A percentile compares a stretch with the other conserved stretches of the same genome.
phyloP scores from a whole-genome alignment of 495 filamentous ascomycete species.

The Aspergillus mulundensis region DNA sequence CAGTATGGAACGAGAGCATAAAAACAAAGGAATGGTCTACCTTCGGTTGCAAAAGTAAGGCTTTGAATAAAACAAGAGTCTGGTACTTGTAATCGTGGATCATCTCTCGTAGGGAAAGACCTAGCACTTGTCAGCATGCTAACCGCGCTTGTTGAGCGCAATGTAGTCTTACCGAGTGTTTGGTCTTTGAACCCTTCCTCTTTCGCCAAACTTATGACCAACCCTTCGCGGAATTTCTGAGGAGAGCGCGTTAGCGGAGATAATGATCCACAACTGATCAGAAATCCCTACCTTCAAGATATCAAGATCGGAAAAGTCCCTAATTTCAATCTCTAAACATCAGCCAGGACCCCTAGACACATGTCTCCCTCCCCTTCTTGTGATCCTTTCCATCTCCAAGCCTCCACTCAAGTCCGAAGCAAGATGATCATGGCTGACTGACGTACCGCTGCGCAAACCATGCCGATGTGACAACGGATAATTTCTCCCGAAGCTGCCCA shows the following conservation, averaged over 20 bases:
- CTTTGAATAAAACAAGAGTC: slow-evolving; percentile 91
- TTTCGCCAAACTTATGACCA: slow-evolving; percentile 62
- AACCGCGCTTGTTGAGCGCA: neutral
- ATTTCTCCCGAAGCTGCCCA: slow-evolving; percentile 73
- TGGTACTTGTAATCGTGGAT: slow-evolving; percentile 92
- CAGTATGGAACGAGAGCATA: neutral
- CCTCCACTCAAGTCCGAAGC: neutral
- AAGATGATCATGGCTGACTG: neutral
- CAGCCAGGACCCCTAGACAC: slow-evolving; percentile 12
- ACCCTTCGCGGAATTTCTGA: slow-evolving; percentile 85
- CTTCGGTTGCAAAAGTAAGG: slow-evolving; percentile 89
- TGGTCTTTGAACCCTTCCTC: slow-evolving; percentile 74
- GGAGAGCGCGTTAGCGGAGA: slow-evolving; percentile 15
- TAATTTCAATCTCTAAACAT: slow-evolving; percentile 25
- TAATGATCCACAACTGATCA: neutral
- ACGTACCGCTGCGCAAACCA: slow-evolving; percentile 96
- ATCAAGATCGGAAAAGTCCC: slow-evolving; percentile 69
- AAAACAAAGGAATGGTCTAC: slow-evolving; percentile 35
- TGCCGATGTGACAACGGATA: slow-evolving; percentile 84
- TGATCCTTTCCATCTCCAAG: neutral
- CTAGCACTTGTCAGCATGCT: slow-evolving; percentile 25
- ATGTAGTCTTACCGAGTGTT: slow-evolving; percentile 63
- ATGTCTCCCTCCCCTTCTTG: neutral
- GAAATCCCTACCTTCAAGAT: slow-evolving; percentile 57
- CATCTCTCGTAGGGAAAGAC: slow-evolving; percentile 82